Evolutionary conservation across 768 basidiomycete genomes (phyloP), one percentile per base, ranked within the genome.

Genomic region (Leucosporidium yakuticum): DNA sequence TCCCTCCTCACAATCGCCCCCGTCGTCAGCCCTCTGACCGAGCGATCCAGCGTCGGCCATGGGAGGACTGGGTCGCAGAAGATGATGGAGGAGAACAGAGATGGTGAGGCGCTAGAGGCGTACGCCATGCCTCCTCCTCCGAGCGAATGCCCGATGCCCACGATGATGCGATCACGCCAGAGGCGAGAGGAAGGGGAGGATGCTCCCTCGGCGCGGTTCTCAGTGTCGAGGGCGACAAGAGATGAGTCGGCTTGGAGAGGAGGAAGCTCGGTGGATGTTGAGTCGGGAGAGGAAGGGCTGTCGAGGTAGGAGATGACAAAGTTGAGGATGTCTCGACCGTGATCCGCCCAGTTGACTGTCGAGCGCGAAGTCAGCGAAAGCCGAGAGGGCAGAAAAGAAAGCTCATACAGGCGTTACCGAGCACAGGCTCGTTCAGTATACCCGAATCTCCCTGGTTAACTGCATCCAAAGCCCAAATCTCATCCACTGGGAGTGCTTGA

Each of bases 401-500:
- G 14, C 14, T 49, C 56, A 4, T 19, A 64, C 63, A 59, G 36
- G 88, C 79, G 2, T 81, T 82, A 47, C 85, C 84, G 2, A 88
- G 80, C 23, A 79, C 79, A 0, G 78, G 77, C 1, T 75, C 81
- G 68, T 95, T 96, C 50, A 94, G 61, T 19, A 89, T 76, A 1
- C 83, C 87, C 23, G 90, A 83, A 67, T 94, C 92, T 1, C 90
- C 93, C 67, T 94, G 90, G 68, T 91, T 87, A 4, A 87, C 83
- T 4, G 88, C 83, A 70, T 95, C 93, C 82, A 89, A 87, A 0
- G 84, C 75, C 90, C 90, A 94, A 2, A 93, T 81, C 66, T 87
- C 85, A 80, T 89, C 81, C 77, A 92, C 57, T n/a, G 44, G 59
- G 2, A 17, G 44, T 17, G 59, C 25, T 17, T 31, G 14, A 5